Evolutionary conservation across 2,329 filamentous ascomycete species (phyloP).

Genomic region (Calonectria pseudoturangicola): DNA sequence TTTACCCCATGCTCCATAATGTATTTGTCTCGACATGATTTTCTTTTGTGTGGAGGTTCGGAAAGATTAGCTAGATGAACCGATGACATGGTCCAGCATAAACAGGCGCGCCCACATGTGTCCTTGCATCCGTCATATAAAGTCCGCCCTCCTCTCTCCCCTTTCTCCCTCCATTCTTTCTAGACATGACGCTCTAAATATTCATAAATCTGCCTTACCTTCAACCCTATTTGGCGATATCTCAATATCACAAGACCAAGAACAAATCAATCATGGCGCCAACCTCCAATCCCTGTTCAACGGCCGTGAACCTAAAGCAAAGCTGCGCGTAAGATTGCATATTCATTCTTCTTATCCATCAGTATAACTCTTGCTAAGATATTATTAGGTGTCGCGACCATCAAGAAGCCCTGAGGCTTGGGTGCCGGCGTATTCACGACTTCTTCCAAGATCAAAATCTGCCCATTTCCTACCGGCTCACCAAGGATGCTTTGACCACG

Average conservation of each 20-base stretch:
- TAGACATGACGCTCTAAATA: not conserved
- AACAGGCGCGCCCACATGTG: not conserved
- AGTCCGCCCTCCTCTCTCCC: not conserved
- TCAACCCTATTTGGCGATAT: not conserved
- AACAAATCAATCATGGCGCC: conserved; percentile 15
- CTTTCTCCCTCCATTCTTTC: not conserved
- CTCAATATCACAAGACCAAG: not conserved
- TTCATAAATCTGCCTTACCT: too few relatives aligned
- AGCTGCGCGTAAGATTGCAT: not conserved
- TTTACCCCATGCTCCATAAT: not conserved
- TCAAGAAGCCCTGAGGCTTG: not conserved
- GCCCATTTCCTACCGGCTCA: not conserved
- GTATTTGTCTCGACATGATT: not conserved
- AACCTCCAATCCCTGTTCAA: conserved; percentile 13
- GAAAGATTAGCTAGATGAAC: not conserved
- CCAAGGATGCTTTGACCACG: not conserved
- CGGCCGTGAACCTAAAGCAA: conserved; percentile 1
- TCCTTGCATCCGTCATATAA: not conserved
- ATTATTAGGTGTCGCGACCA: not conserved
- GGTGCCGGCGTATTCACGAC: not conserved
- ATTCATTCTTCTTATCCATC: too few relatives aligned
- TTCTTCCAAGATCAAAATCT: not conserved
- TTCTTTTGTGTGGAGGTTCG: not conserved
- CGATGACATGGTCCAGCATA: not conserved
- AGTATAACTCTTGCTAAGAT: not conserved